phyloP scores from a whole-genome alignment of 768 basidiomycete species.

The Mycena albidolilacea region DNA sequence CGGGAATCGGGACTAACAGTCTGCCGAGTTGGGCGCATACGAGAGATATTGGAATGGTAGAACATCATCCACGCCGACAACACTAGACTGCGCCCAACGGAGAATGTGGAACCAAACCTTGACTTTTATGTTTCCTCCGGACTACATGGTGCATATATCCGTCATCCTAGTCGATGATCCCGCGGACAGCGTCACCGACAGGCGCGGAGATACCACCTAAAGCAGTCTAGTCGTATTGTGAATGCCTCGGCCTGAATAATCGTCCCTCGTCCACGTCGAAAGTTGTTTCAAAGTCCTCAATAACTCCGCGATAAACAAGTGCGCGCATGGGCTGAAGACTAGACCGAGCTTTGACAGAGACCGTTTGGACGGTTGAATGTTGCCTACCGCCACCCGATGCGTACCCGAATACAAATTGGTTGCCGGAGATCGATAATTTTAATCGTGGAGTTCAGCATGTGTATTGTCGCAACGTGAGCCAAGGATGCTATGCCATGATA shows the following conservation, averaged over 20 bases:
- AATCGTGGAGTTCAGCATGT: not conserved
- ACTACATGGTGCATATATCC: not conserved
- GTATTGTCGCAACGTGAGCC: not conserved
- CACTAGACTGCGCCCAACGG: not conserved
- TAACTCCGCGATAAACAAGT: not conserved
- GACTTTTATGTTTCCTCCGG: constrained; percentile 18
- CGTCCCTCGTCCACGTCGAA: constrained; percentile 12
- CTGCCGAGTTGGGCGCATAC: not conserved
- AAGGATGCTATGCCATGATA: not conserved
- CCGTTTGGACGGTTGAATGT: not conserved
- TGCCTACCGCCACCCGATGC: constrained; percentile 8
- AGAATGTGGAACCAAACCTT: not conserved
- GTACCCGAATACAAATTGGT: not conserved
- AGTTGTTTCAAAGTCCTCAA: not conserved
- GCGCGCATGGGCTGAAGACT: not conserved
- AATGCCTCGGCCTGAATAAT: constrained; percentile 6
- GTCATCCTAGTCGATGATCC: constrained; percentile 9
- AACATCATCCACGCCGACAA: not conserved
- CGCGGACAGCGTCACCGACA: constrained; percentile 20
- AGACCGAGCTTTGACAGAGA: not conserved
- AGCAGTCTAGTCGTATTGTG: constrained; percentile 13
- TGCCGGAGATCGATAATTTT: constrained; percentile 1
- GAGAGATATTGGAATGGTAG: not conserved
- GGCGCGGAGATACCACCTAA: constrained; percentile 16
- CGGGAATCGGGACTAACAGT: not conserved